Evolutionary conservation across 2,329 filamentous ascomycete genomes (phyloP), one percentile per base, ranked within the genome.

Genomic region (Ceratocystis cubensis): DNA sequence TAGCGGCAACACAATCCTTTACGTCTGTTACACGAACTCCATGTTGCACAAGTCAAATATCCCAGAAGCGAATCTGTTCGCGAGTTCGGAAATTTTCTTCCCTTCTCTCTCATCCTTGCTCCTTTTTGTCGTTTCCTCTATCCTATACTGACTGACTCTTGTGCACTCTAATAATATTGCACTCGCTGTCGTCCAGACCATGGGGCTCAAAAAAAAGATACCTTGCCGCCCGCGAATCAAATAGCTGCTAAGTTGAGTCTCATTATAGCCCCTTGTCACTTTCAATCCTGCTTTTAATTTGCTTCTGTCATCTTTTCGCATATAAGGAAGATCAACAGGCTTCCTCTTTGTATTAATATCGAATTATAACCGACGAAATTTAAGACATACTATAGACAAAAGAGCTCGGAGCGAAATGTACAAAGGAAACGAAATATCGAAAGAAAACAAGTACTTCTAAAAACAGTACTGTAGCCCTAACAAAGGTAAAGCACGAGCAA

Each of bases 371-470:
- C 53, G 53, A 59, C 53, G 10, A 8, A 33, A 59, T 4, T 30
- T 8, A 33, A 62, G 8, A 62, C 37, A 65, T 44, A 56, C 25
- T 20, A 50, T 48, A n/a, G 20, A 65, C 3, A 50, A 63, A 17
- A 59, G 30, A 61, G 46, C 65, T 44, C 44, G 25, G 25, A 20
- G 44, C 28, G 41, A 41, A 53, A 13, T 20, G 30, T n/a, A 37
- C 57, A 28, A 64, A 28, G 44, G 30, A 57, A 20, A 48, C 48
- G 33, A 64, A 64, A 64, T 15, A 64, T 30, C 25, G 2, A 61
- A 37, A 48, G 33, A 61, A 61, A 37, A 66, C 15, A 25, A 61
- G 37, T 63, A 53, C 61, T 63, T 66, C 45, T 20, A 63, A 44
- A 41, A 45, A 37, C 13, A 64, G 41, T 45, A 59, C 28, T 63